Conservation (phyloP, 2,329 filamentous ascomycete species). For the Paecilomyces dactylethromorphus region DNA sequence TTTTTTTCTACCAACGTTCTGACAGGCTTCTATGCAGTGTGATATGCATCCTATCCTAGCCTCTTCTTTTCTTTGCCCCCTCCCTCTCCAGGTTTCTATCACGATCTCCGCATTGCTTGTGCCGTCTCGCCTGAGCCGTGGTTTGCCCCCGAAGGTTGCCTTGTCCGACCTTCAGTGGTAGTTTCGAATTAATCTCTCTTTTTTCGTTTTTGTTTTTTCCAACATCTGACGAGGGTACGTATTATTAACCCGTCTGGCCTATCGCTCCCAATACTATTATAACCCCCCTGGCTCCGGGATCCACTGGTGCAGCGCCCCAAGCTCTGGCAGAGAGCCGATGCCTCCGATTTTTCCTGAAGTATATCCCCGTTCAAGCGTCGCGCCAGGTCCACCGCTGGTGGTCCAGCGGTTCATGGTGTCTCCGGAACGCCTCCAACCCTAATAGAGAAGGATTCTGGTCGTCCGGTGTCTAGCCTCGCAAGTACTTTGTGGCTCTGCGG, state of each 20-base stretch:
- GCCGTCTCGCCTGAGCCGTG: background rate
- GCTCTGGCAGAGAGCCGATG: background rate
- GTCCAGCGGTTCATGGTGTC: background rate
- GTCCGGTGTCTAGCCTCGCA: background rate
- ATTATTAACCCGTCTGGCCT: background rate
- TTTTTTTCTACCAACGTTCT: constrained; percentile 2
- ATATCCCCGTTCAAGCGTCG: background rate
- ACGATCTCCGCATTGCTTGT: background rate
- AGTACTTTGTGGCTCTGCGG: background rate
- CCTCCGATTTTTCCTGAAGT: background rate
- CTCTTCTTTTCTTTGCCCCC: background rate
- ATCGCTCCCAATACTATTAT: background rate
- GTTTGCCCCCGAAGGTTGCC: background rate
- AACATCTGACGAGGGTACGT: background rate
- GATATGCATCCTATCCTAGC: background rate
- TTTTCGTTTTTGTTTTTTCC: background rate
- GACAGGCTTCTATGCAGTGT: constrained; percentile 2
- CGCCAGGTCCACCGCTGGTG: background rate
- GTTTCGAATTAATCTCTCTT: no score
- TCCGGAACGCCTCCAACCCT: background rate
- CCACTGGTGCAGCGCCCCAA: background rate
- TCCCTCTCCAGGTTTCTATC: background rate
- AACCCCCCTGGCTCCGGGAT: background rate
- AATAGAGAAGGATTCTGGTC: background rate
- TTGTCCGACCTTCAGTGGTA: no score